These are phyloP conservation scores for Phytophthora uliginosa DNA, from an alignment of 352 stramenopile genomes.

Conservation along the genomic window DNA sequence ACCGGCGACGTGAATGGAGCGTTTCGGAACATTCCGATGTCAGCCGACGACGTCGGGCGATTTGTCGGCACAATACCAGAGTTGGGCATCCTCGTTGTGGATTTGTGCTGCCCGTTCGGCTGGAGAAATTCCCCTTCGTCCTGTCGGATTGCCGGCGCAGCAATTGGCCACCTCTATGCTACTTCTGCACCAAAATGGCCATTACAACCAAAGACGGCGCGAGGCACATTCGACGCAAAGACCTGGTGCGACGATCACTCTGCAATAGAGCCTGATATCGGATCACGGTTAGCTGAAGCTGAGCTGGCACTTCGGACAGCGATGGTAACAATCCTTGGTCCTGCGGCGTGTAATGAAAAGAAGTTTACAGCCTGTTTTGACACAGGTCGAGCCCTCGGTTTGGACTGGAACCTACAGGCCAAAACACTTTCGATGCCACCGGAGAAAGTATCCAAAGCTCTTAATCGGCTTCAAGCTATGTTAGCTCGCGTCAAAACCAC, in stretches of 20 bases:
- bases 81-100: neutral
- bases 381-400: neutral
- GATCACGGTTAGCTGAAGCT: neutral
- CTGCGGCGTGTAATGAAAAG: neutral
- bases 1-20: neutral
- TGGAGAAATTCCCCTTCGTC: neutral
- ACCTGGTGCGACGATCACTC: neutral
- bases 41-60: neutral
- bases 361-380: neutral
- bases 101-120: neutral
- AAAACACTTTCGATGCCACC: neutral
- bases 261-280: neutral
- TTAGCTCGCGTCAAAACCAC: neutral
- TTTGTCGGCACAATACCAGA: neutral
- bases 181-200: neutral
- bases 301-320: neutral
- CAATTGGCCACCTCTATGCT: neutral
- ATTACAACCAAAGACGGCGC: neutral
- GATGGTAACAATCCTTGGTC: neutral
- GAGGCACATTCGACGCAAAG: neutral
- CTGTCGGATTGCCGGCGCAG: neutral
- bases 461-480: neutral
- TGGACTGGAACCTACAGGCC: neutral
- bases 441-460: neutral
- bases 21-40: neutral